A percentile compares a stretch with the other conserved stretches of the same genome.
Evolutionary conservation across 169 alveolate genomes (phyloP).

Genomic region (Fabrea salina): DNA sequence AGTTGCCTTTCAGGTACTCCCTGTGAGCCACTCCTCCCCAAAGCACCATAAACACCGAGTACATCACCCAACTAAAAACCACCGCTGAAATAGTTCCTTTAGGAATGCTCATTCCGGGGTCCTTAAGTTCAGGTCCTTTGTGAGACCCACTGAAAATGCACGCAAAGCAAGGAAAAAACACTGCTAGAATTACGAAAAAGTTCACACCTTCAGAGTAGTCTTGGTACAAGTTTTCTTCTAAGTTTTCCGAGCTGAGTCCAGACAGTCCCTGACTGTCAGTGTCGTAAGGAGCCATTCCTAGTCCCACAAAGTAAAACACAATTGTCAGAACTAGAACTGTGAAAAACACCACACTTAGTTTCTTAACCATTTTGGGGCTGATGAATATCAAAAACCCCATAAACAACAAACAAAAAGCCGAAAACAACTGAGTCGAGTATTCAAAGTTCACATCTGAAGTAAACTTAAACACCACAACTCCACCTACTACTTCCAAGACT

Average conservation of each 20-base stretch:
- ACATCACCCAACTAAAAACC: slow-evolving; percentile 40
- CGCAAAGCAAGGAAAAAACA: slow-evolving; percentile 51
- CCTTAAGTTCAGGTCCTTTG: slow-evolving; percentile 40
- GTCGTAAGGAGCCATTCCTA: slow-evolving; percentile 26
- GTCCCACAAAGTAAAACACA: slow-evolving; percentile 39
- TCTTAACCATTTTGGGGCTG: slow-evolving; percentile 39
- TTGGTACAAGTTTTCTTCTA: slow-evolving; percentile 35
- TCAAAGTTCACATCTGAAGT: not conserved
- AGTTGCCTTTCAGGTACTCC: slow-evolving; percentile 28
- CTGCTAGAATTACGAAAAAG: slow-evolving; percentile 39
- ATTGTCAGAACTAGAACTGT: slow-evolving; percentile 38
- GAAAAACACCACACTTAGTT: slow-evolving; percentile 38
- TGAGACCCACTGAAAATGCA: slow-evolving; percentile 48
- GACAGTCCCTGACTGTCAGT: not conserved
- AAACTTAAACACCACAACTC: slow-evolving; percentile 17
- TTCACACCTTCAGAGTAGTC: slow-evolving; percentile 36
- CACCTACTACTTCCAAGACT: slow-evolving; percentile 42
- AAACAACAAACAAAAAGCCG: not conserved
- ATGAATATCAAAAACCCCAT: slow-evolving; percentile 33
- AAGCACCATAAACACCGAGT: slow-evolving; percentile 40
- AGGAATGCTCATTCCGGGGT: slow-evolving; percentile 44
- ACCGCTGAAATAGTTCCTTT: slow-evolving; percentile 47
- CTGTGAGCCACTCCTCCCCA: slow-evolving; percentile 54
- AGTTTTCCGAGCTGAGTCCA: slow-evolving; percentile 15
- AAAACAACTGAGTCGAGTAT: not conserved